Evolutionary conservation across 1,139 yeast species (phyloP), one percentile per base, ranked within the genome.

Genomic region (Yamadazyma aaseri): DNA sequence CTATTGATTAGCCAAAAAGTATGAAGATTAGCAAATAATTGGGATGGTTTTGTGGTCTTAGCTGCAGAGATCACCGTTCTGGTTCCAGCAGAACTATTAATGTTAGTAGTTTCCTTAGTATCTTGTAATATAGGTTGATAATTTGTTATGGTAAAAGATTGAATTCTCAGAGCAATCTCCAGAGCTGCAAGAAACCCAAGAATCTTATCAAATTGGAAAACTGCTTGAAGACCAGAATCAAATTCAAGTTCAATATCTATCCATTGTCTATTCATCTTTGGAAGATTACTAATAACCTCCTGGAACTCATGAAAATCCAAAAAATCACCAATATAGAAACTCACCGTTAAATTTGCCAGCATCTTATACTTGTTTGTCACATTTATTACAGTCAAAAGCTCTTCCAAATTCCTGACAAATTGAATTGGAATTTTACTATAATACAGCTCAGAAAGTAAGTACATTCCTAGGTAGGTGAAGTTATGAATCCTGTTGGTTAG

Each of bases 181-280:
- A 39, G 20, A 4, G 17, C 20, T 2, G 10, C 22, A 4, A 39
- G 25, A 4, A 17, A 23, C 6, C 36, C 31, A 9, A 52, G 27
- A 4, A 51, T 26, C 18, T 28, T 14, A 21, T 36, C 38, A 10
- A 53, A 26, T 31, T 44, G 42, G 2, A 56, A 31, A 14, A 39
- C 17, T 13, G 44, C 46, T 26, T 45, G 35, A 6, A 53, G 36
- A 3, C 46, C 53, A 3, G 53, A 47, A 20, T 51, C 51, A 29
- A 56, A 45, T 32, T 55, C 60, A 12, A 56, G 17, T 32, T 56
- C 62, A 3, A 56, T 30, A 34, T 53, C 51, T 30, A 42, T 35
- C 31, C 12, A 18, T n/a, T 29, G 27, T 4, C 11, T 15, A 27
- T 28, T 11, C 28, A 28, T 23, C 8, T 17, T 5, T 9, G 26